Conservation (phyloP, 2,329 filamentous ascomycete species). For the Pseudogymnoascus sp. region DNA sequence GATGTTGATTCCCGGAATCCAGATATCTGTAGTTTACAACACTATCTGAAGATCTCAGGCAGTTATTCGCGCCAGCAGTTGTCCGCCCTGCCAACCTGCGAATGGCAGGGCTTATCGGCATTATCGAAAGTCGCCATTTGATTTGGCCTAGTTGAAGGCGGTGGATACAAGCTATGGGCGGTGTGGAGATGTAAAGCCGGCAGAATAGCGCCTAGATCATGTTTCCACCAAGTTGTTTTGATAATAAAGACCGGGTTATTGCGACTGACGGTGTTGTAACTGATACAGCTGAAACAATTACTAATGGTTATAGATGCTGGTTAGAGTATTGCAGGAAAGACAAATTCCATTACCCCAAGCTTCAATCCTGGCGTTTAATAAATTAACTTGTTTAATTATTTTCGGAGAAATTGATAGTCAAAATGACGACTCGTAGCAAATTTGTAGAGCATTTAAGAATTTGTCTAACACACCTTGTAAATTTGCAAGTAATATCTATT, state of each 20-base stretch:
- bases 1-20: not conserved
- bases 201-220: not conserved
- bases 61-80: not conserved
- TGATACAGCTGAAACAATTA: not conserved
- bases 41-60: not conserved
- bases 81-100: not conserved
- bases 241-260: not conserved
- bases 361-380: not conserved
- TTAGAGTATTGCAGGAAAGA: not conserved
- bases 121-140: constrained; percentile 8
- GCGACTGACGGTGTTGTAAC: not conserved
- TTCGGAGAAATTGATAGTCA: not conserved
- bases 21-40: not conserved
- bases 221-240: not conserved
- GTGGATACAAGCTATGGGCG: not conserved
- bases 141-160: not conserved
- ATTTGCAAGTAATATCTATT: too few species aligned
- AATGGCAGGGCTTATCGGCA: not conserved
- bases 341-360: too few species aligned
- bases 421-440: too few species aligned
- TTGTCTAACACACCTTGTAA: too few species aligned
- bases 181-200: not conserved
- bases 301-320: too few species aligned
- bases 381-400: not conserved
- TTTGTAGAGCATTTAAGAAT: too few species aligned